Conservation (phyloP, 495 filamentous ascomycete species). For the Penicillium riverlandense region DNA sequence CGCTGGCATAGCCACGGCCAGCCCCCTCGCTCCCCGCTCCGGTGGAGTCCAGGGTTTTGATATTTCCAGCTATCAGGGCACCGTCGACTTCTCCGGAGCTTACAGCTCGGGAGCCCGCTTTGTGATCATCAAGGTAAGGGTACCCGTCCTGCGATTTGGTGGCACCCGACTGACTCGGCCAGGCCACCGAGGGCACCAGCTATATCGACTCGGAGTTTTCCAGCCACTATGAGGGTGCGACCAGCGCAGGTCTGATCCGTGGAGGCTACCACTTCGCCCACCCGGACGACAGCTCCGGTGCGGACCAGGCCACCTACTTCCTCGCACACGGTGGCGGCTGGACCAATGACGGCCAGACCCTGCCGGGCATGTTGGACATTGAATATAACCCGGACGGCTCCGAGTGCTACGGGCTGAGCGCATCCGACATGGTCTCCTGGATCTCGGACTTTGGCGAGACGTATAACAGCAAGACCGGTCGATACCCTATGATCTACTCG, state of each 20-base stretch:
- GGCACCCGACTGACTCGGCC: not conserved
- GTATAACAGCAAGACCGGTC: slow-evolving; percentile 43
- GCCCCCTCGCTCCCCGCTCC: slow-evolving; percentile 25
- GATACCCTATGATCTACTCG: slow-evolving; percentile 55
- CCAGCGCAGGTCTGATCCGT: slow-evolving; percentile 47
- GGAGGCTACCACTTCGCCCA: slow-evolving; percentile 62
- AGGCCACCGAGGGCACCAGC: slow-evolving; percentile 55
- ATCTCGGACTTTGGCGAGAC: slow-evolving; percentile 51
- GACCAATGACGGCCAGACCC: slow-evolving; percentile 52
- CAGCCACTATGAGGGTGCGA: slow-evolving; percentile 48
- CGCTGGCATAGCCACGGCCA: slow-evolving; percentile 13
- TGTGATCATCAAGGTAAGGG: slow-evolving; percentile 57
- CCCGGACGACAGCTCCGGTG: slow-evolving; percentile 40
- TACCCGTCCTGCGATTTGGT: not conserved
- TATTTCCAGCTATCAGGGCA: slow-evolving; percentile 54
- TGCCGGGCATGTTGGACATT: slow-evolving; percentile 63
- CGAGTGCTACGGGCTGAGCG: slow-evolving; percentile 46
- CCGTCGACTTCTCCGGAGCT: slow-evolving; percentile 48
- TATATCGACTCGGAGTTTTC: slow-evolving; percentile 48
- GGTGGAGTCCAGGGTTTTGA: slow-evolving; percentile 55
- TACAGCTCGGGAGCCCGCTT: slow-evolving; percentile 55
- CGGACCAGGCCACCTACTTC: slow-evolving; percentile 53
- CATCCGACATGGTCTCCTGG: slow-evolving; percentile 51
- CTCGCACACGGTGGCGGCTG: slow-evolving; percentile 55
- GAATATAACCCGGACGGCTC: slow-evolving; percentile 43